A percentile compares a stretch with the other conserved stretches of the same genome.
phyloP scores from a whole-genome alignment of 2,329 filamentous ascomycete species.

The Trichoderma sp. region DNA sequence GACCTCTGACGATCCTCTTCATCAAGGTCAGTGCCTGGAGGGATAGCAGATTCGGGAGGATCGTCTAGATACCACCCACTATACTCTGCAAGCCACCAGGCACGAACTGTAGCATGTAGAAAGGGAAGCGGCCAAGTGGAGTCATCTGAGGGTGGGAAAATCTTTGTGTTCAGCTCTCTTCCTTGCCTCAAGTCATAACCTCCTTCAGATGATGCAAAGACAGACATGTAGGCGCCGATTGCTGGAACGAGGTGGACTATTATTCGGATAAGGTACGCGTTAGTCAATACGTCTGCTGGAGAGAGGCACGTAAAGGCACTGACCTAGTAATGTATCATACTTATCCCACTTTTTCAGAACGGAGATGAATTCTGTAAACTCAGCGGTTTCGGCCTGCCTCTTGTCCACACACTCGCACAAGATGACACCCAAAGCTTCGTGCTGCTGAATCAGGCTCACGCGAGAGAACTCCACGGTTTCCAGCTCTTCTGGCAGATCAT shows the following conservation, averaged over 20 bases:
- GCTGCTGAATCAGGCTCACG: conserved; percentile 78
- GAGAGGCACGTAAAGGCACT: conserved; percentile 22
- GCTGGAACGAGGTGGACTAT: conserved; percentile 78
- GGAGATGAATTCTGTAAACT: conserved; percentile 71
- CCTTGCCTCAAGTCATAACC: conserved; percentile 66
- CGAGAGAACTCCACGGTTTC: conserved; percentile 81
- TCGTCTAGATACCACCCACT: conserved; percentile 84
- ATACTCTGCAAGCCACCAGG: conserved; percentile 92
- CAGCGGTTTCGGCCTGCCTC: conserved; percentile 64
- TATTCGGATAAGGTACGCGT: not conserved
- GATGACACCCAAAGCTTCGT: conserved; percentile 83
- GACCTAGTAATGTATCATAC: conserved; percentile 65
- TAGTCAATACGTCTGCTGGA: not conserved
- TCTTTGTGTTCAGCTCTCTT: conserved; percentile 64
- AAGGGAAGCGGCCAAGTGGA: conserved; percentile 70
- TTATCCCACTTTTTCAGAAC: conserved; percentile 68
- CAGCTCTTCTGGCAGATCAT: conserved; percentile 57
- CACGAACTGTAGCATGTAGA: conserved; percentile 73
- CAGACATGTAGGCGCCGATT: conserved; percentile 71
- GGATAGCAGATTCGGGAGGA: conserved; percentile 56
- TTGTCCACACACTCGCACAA: conserved; percentile 75
- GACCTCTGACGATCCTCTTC: conserved; percentile 69
- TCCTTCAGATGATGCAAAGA: conserved; percentile 76
- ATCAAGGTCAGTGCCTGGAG: conserved; percentile 61
- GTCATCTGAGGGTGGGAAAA: conserved; percentile 66